A percentile compares a stretch with the other conserved stretches of the same genome.
Evolutionary conservation across 805 yeast genomes (phyloP).

Genomic region (Kuraishia ogatae): DNA sequence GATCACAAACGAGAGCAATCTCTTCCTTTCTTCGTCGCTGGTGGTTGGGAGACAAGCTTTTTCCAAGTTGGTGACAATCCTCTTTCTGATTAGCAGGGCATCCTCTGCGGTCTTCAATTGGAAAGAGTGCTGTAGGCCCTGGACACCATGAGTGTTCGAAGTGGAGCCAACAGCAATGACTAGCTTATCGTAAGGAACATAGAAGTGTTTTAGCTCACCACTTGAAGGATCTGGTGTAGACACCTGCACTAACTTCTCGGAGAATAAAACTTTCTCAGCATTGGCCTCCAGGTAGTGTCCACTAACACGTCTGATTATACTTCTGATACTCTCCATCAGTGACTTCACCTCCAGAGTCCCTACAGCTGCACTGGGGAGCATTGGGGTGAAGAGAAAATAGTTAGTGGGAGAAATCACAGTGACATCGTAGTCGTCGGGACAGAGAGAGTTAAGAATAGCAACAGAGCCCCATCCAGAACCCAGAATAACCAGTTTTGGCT

Average conservation of each 20-base stretch:
- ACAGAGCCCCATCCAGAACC: conserved; percentile 74
- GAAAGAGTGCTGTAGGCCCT: conserved; percentile 54
- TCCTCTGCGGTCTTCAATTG: conserved; percentile 62
- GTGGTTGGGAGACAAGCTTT: conserved; percentile 60
- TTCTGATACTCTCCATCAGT: conserved; percentile 54
- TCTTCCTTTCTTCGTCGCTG: conserved; percentile 52
- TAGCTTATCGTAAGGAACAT: conserved; percentile 64
- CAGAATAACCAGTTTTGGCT: conserved; percentile 50
- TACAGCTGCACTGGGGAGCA: conserved; percentile 63
- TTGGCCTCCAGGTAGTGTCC: conserved; percentile 59
- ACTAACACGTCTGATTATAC: conserved; percentile 38
- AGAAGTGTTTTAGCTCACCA: conserved; percentile 35
- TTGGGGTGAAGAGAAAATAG: conserved; percentile 61
- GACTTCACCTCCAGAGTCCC: conserved; percentile 63
- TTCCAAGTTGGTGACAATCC: conserved; percentile 48
- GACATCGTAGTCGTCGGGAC: conserved; percentile 50
- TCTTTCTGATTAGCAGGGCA: conserved; percentile 45
- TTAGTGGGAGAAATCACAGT: conserved; percentile 63
- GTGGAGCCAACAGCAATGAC: conserved; percentile 65
- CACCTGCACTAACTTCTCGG: conserved; percentile 50
- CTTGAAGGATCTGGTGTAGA: conserved; percentile 30
- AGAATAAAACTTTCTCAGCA: conserved; percentile 50
- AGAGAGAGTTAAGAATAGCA: conserved; percentile 42
- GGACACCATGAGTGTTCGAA: conserved; percentile 63
- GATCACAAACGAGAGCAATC: conserved; percentile 51